Percentiles rank a stretch among this genome's conserved stretches.
Evolutionary conservation across 495 filamentous ascomycete species (phyloP).

Genomic region (Staphylotrichum tortipilum): DNA sequence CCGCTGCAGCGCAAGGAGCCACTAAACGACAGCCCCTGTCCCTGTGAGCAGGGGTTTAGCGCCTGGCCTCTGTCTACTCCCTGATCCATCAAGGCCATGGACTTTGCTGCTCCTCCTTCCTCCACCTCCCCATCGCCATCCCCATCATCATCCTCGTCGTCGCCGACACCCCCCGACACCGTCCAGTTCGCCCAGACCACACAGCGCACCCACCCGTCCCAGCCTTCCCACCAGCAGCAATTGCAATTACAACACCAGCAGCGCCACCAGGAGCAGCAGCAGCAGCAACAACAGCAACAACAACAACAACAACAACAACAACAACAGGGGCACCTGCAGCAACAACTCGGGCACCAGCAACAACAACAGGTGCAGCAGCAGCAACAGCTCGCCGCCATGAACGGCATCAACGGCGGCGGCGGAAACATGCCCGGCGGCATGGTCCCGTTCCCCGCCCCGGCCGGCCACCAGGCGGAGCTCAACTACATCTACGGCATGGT

Average conservation of each 20-base stretch:
- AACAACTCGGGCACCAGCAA: conserved; percentile 17
- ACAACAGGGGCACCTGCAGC: conserved; percentile 11
- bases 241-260: not conserved
- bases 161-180: not conserved
- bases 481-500: conserved; percentile 80
- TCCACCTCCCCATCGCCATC: conserved; percentile 13
- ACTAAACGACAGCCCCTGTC: conserved; percentile 1
- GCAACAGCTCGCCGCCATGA: conserved; percentile 36
- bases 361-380: conserved; percentile 6
- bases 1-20: not conserved
- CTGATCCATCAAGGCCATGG: conserved; percentile 6
- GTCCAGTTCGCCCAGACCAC: no score
- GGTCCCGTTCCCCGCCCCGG: conserved; percentile 54
- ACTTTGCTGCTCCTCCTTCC: conserved; percentile 20
- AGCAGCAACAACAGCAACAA: conserved; percentile 5
- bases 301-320: conserved; percentile 4
- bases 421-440: conserved; percentile 39
- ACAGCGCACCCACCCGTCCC: conserved; percentile 1
- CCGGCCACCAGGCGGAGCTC: conserved; percentile 80
- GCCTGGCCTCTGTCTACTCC: not conserved
- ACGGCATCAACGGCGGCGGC: conserved; percentile 49
- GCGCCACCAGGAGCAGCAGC: conserved; percentile 3
- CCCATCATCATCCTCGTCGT: conserved; percentile 4
- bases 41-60: conserved; percentile 1
- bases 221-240: not conserved